phyloP scores from a whole-genome alignment of 139 green algal species.

The Picochlorum sp. region DNA sequence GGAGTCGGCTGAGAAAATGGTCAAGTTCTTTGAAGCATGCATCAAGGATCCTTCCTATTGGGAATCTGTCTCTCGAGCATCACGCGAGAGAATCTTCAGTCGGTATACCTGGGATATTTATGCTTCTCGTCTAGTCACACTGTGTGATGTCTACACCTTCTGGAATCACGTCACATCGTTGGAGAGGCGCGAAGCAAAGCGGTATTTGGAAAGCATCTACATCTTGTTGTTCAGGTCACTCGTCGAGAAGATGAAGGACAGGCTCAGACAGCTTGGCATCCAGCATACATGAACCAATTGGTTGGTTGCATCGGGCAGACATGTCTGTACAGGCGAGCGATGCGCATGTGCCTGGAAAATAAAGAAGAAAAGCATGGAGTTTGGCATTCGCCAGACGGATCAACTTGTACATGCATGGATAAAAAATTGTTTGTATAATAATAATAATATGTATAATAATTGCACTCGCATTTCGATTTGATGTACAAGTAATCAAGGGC shows the following conservation, averaged over 20 bases:
- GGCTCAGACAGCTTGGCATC: too few relatives aligned
- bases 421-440: too few relatives aligned
- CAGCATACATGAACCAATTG: too few relatives aligned
- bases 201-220: constrained; percentile 75
- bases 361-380: too few relatives aligned
- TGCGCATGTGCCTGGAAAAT: too few relatives aligned
- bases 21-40: constrained; percentile 68
- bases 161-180: constrained; percentile 58
- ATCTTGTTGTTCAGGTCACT: constrained; percentile 46
- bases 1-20: constrained; percentile 50
- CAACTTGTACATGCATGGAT: too few relatives aligned
- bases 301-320: too few relatives aligned
- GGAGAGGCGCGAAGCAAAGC: constrained; percentile 53
- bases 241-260: constrained; percentile 26
- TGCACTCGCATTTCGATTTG: too few relatives aligned
- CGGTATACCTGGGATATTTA: constrained; percentile 74
- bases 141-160: constrained; percentile 59
- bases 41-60: constrained; percentile 34
- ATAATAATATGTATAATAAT: too few relatives aligned
- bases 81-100: constrained; percentile 31
- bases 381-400: too few relatives aligned
- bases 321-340: too few relatives aligned
- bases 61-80: constrained; percentile 34
- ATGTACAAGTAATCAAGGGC: too few relatives aligned
- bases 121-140: constrained; percentile 58